A percentile compares a stretch with the other conserved stretches of the same genome.
phyloP scores from a whole-genome alignment of 1,139 yeast genomes.

The Geotrichum aggregatum region DNA sequence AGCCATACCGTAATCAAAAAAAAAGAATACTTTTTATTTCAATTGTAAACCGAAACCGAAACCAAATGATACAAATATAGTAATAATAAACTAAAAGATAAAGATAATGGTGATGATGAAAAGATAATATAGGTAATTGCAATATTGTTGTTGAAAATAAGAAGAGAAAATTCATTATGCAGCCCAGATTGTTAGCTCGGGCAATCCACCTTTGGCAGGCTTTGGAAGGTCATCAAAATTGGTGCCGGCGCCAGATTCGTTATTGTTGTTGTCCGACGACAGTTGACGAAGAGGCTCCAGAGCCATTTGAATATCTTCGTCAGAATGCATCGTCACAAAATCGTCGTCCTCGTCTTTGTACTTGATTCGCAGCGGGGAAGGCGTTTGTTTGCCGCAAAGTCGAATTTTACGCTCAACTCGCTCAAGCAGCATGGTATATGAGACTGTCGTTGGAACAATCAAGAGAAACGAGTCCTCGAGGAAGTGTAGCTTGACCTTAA shows the following conservation, averaged over 20 bases:
- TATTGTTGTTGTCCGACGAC: neutral
- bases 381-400: conserved; percentile 40
- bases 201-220: neutral
- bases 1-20: too few species aligned
- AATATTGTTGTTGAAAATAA: neutral
- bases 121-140: neutral
- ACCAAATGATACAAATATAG: neutral
- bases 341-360: conserved; percentile 96
- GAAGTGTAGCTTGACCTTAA: conserved; percentile 51
- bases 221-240: neutral
- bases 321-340: conserved; percentile 76
- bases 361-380: conserved; percentile 52
- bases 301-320: conserved; percentile 59
- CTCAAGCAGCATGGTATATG: conserved; percentile 46
- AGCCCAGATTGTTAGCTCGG: conserved; percentile 15
- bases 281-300: conserved; percentile 30
- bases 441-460: conserved; percentile 47
- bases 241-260: too few species aligned
- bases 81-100: neutral
- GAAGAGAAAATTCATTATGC: conserved; percentile 8
- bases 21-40: too few species aligned
- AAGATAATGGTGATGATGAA: too few species aligned
- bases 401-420: conserved; percentile 47
- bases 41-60: neutral
- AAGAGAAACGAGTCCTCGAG: conserved; percentile 44